Percentiles rank a stretch among this genome's conserved stretches.
Evolutionary conservation across 1,284 basidiomycete species (phyloP).

Genomic region (Heimioporus punctisporus): DNA sequence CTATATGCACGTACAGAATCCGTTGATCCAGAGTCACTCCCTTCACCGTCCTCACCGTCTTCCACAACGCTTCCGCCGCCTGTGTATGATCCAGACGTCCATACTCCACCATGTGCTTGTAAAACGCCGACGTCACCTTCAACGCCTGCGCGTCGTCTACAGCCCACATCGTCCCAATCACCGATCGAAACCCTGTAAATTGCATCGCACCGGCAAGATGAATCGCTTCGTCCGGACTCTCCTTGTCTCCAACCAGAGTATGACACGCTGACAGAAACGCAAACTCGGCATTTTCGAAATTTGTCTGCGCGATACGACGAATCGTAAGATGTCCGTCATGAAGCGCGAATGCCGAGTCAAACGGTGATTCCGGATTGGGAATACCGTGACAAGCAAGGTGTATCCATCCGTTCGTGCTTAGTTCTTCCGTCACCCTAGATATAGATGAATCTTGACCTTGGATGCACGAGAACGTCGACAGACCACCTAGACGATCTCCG

Average conservation of each 20-base stretch:
- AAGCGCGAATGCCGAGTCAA: constrained; percentile 24
- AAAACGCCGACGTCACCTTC: constrained; percentile 4
- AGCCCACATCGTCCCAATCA: constrained; percentile 8
- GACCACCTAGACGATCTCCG: background rate
- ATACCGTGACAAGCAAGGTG: constrained; percentile 24
- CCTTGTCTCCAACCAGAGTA: constrained; percentile 14
- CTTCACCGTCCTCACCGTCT: background rate
- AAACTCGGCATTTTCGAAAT: constrained; percentile 27
- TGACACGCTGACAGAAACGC: constrained; percentile 37
- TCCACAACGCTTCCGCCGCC: constrained; percentile 4
- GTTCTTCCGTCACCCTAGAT: constrained; percentile 1
- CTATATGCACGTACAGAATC: constrained; percentile 1
- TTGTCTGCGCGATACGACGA: constrained; percentile 16
- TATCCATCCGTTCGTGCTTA: constrained; percentile 12
- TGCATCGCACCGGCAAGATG: constrained; percentile 5
- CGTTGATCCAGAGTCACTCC: constrained; percentile 1
- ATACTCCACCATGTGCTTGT: constrained; percentile 4
- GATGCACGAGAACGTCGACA: constrained; percentile 1
- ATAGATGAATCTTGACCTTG: background rate
- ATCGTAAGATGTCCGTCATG: constrained; percentile 9
- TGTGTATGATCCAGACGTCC: constrained; percentile 2
- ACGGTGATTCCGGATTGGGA: constrained; percentile 11
- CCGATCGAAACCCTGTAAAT: constrained; percentile 5
- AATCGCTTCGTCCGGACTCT: constrained; percentile 28
- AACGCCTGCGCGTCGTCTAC: constrained; percentile 1